phyloP scores from a whole-genome alignment of 768 basidiomycete species.

The Pisolithus tinctorius region DNA sequence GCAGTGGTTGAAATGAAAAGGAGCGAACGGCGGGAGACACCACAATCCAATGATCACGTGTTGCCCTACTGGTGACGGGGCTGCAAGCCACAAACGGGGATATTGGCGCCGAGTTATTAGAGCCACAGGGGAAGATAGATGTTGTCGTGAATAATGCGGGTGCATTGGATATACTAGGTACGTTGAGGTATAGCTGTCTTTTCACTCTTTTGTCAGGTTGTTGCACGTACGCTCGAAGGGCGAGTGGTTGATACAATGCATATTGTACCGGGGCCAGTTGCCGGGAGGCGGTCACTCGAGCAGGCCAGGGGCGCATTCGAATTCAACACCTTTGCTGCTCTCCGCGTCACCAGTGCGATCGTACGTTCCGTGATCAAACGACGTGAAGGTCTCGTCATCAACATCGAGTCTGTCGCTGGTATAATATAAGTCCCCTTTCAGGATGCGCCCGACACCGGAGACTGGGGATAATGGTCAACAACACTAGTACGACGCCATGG shows the following conservation, averaged over 20 bases:
- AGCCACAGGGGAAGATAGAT: conserved; percentile 57
- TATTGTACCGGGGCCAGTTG: conserved; percentile 29
- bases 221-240: no score
- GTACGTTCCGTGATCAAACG: conserved; percentile 68
- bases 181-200: conserved; percentile 2
- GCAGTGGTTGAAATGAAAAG: no score
- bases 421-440: conserved; percentile 41
- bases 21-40: no score
- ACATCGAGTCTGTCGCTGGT: conserved; percentile 65
- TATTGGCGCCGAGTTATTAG: conserved; percentile 44
- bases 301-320: conserved; percentile 51
- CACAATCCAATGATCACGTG: no score
- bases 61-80: no score
- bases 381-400: conserved; percentile 59
- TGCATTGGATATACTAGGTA: conserved; percentile 35
- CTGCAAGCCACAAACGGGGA: conserved; percentile 31
- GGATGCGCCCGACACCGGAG: neutral
- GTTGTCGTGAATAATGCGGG: conserved; percentile 78
- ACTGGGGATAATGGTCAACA: neutral
- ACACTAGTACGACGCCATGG: conserved; percentile 60
- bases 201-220: no score
- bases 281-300: conserved; percentile 49
- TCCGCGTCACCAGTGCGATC: conserved; percentile 55
- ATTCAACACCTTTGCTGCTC: conserved; percentile 55
- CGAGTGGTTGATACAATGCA: no score